These are phyloP conservation scores for Xylariaceae sp. DNA, from an alignment of 2,329 filamentous ascomycete species.

Conservation along the genomic window DNA sequence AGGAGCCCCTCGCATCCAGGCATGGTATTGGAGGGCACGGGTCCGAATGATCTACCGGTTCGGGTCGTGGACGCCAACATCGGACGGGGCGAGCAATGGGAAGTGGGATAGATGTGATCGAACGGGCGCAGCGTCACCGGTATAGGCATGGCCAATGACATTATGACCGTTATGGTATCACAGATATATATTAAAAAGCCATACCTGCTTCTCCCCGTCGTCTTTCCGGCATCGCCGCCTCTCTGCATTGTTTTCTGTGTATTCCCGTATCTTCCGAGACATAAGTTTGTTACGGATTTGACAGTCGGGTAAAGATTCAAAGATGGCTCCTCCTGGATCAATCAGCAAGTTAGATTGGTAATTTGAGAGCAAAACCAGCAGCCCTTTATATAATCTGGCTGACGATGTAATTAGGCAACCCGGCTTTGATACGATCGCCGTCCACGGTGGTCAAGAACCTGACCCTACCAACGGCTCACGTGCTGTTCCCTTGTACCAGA, in stretches of 20 bases:
- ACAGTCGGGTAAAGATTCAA: not conserved
- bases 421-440: constrained; percentile 27
- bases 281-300: too few species aligned
- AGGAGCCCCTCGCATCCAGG: constrained; percentile 13
- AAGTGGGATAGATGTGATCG: too few species aligned
- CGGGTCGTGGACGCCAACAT: not conserved
- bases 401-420: constrained; percentile 21
- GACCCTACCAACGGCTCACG: constrained; percentile 30
- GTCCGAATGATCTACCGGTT: constrained; percentile 2
- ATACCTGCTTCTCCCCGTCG: too few species aligned
- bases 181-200: too few species aligned
- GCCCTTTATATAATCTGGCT: not conserved
- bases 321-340: constrained; percentile 31
- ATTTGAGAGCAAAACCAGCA: constrained; percentile 3
- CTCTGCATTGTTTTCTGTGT: too few species aligned
- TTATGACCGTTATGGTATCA: too few species aligned
- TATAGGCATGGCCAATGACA: too few species aligned
- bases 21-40: not conserved
- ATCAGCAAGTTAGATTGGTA: constrained; percentile 32
- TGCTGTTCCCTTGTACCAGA: constrained; percentile 29
- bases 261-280: too few species aligned
- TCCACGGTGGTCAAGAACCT: constrained; percentile 31
- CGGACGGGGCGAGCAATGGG: too few species aligned
- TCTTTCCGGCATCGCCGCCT: too few species aligned
- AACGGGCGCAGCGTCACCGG: too few species aligned